Conservation (phyloP, 179 eudicot genomes). For the Drosera spatulata region DNA sequence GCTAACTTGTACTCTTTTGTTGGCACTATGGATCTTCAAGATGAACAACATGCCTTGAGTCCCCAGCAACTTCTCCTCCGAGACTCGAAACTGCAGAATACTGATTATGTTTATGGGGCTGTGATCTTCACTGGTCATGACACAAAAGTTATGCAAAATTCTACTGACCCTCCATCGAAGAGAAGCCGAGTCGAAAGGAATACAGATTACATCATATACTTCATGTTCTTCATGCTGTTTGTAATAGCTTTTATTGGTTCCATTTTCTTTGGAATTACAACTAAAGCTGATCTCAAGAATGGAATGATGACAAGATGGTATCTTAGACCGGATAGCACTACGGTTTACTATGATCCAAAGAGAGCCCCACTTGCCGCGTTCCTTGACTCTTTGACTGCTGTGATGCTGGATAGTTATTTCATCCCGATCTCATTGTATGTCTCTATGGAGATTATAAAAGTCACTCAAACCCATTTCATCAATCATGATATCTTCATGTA, state of each 20-base stretch:
- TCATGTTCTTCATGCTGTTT: constrained; percentile 53
- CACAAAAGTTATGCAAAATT: constrained; percentile 85
- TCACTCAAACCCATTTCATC: constrained; percentile 73
- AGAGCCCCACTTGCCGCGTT: constrained; percentile 44
- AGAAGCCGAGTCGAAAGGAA: constrained; percentile 74
- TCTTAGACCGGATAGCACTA: constrained; percentile 51
- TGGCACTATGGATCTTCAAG: constrained; percentile 72
- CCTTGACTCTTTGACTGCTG: constrained; percentile 63
- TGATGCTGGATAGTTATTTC: constrained; percentile 68
- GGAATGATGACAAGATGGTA: constrained; percentile 68
- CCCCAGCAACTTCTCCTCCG: constrained; percentile 79
- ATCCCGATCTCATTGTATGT: constrained; percentile 90
- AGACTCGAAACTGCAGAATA: constrained; percentile 17
- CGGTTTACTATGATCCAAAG: constrained; percentile 39
- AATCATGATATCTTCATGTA: constrained; percentile 77
- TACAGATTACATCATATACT: constrained; percentile 80
- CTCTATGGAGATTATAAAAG: constrained; percentile 84
- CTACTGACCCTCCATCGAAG: constrained; percentile 88
- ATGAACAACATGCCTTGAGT: constrained; percentile 47
- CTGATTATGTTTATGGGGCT: constrained; percentile 70
- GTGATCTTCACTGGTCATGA: constrained; percentile 87
- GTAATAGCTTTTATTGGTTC: constrained; percentile 65
- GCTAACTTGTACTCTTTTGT: constrained; percentile 74
- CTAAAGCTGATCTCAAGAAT: constrained; percentile 40
- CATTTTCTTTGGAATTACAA: constrained; percentile 57